phyloP scores from a whole-genome alignment of 2,329 filamentous ascomycete genomes.

The Periconia digitata region DNA sequence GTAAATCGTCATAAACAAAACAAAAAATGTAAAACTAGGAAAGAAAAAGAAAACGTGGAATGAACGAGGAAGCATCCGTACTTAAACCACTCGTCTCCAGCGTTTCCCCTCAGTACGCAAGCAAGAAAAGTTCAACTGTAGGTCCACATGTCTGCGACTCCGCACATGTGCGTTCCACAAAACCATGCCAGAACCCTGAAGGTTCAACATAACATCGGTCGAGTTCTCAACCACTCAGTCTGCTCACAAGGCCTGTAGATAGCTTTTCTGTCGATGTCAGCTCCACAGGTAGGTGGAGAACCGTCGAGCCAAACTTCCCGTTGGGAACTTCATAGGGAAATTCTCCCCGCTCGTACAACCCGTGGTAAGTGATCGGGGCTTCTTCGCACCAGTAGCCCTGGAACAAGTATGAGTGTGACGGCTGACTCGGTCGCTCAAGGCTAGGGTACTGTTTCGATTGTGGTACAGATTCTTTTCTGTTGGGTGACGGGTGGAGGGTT shows the following conservation, averaged over 20 bases:
- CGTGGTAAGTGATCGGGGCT: not conserved
- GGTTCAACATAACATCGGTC: not conserved
- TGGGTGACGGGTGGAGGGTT: not conserved
- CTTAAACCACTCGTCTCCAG: too few species aligned
- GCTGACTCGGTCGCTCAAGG: too few species aligned
- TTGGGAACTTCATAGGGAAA: constrained; percentile 24
- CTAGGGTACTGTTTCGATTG: too few species aligned
- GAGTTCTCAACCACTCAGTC: not conserved
- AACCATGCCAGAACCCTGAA: not conserved
- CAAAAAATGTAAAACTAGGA: not conserved
- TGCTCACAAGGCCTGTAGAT: not conserved
- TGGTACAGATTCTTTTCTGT: too few species aligned
- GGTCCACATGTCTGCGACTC: not conserved
- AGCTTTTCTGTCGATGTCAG: not conserved
- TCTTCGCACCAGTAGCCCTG: not conserved
- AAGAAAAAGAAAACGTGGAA: not conserved
- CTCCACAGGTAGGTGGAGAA: too few species aligned
- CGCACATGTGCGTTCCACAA: not conserved
- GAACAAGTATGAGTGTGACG: too few species aligned
- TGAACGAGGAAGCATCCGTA: too few species aligned
- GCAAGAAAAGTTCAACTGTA: too few species aligned
- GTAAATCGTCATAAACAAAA: not conserved
- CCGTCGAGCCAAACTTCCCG: too few species aligned
- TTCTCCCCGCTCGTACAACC: constrained; percentile 27
- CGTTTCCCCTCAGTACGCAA: too few species aligned